Conservation (phyloP, 2,329 filamentous ascomycete genomes). For the Colletotrichum destructivum region DNA sequence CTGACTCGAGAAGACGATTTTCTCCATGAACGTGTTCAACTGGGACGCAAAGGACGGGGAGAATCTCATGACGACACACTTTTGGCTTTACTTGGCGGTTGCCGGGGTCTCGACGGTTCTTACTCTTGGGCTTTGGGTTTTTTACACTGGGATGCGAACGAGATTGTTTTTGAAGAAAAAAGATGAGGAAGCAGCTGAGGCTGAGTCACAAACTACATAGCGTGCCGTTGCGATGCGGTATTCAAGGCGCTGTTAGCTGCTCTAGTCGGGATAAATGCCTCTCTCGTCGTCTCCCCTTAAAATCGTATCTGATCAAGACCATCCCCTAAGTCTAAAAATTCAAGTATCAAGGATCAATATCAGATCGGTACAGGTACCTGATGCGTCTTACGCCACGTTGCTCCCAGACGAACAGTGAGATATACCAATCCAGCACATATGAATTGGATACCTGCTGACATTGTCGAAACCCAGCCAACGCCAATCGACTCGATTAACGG, state of each 20-base stretch:
- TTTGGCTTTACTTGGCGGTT: background rate
- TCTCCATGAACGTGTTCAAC: background rate
- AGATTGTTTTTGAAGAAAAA: background rate
- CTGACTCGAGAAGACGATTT: background rate
- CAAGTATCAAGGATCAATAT: no score
- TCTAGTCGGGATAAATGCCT: no score
- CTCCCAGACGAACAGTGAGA: conserved; percentile 1
- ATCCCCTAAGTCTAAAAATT: no score
- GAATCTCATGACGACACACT: background rate
- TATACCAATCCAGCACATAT: conserved; percentile 8
- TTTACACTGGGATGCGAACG: background rate
- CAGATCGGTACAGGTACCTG: background rate
- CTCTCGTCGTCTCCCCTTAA: no score
- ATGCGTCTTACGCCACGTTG: conserved; percentile 6
- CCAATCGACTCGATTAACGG: conserved; percentile 81
- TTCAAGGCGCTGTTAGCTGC: no score
- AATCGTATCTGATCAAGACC: no score
- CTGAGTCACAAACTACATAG: no score
- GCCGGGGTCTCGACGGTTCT: background rate
- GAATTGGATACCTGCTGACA: conserved; percentile 54
- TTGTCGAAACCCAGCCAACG: conserved; percentile 86
- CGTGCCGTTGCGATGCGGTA: no score
- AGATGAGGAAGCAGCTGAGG: background rate
- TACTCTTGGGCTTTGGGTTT: background rate
- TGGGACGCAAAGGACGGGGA: background rate